Evolutionary conservation across 805 yeast genomes (phyloP).

Genomic region (Candida dajiaensis): DNA sequence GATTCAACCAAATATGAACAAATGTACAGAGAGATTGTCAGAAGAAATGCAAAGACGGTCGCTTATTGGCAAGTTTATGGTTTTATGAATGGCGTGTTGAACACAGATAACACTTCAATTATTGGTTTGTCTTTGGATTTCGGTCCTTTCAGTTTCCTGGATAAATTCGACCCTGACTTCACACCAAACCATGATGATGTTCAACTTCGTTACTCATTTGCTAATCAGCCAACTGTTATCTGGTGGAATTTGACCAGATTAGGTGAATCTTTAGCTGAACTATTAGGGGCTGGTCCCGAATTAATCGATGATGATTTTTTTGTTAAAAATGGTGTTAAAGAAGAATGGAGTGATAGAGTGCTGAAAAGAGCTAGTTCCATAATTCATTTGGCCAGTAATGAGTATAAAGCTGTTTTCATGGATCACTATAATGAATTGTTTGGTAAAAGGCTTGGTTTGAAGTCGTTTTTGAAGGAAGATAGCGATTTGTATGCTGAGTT

Average conservation of each 20-base stretch:
- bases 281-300: constrained; percentile 66
- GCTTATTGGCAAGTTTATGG: constrained; percentile 92
- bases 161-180: constrained; percentile 69
- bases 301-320: constrained; percentile 39
- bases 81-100: constrained; percentile 87
- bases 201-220: constrained; percentile 63
- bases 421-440: constrained; percentile 51
- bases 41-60: constrained; percentile 68
- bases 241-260: constrained; percentile 91
- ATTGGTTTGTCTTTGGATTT: constrained; percentile 85
- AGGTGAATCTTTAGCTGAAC: constrained; percentile 78
- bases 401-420: constrained; percentile 59
- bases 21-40: constrained; percentile 63
- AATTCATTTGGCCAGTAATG: constrained; percentile 57
- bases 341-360: constrained; percentile 40
- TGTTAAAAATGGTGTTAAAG: constrained; percentile 38
- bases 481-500: constrained; percentile 30
- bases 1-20: constrained; percentile 57
- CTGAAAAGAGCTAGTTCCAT: constrained; percentile 57
- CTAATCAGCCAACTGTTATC: constrained; percentile 78
- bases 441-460: constrained; percentile 65
- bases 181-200: constrained; percentile 91
- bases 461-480: constrained; percentile 32
- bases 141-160: constrained; percentile 93
- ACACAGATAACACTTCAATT: constrained; percentile 92